Base-by-base conservation (phyloP, 2,329 filamentous ascomycete genomes). In the Pseudogymnoascus sp. region DNA sequence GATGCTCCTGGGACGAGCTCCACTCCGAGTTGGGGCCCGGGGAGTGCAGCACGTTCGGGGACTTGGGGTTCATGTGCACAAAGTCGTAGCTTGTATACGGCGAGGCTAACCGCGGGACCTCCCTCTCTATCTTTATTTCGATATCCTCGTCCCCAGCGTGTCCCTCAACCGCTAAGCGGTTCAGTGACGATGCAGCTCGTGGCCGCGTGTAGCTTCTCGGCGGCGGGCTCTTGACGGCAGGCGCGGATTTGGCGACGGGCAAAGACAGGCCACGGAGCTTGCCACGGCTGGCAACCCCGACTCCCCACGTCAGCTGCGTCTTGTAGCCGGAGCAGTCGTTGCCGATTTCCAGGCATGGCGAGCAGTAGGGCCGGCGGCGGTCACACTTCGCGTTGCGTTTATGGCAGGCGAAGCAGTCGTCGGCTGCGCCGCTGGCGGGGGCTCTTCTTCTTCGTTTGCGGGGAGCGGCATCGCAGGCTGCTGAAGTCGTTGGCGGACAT, bases 301-400 rank as follows among this genome's bases (percentile, higher is more conserved):
- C 91, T 44, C 92, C 92, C 93, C 93, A 97, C 56, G 93, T 97
- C 76, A 97, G 82, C 70, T 93, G 93, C 15, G 93, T 97, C 79
- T 96, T 96, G 81, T 97, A 97, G 65, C 93, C 93, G 29, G 91
- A 92, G 78, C 93, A 97, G 73, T 96, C 92, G 74, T 91, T 92
- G 68, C 92, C 93, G 67, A 91, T 83, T 70, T 96, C 91, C 67
- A 97, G 84, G 76, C 93, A 99, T 77, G 92, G 93, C 50, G 92
- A 92, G 78, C 95, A 97, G 77, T 97, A 97, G 7, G 93, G 93
- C 71, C 93, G 85, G 73, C 91, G 87, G 70, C 93, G 87, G 77
- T 97, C 93, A 79, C 93, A 99, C 76, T 91, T 90, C 67, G 88
- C 82, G 70, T 87, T 88, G 73, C 89, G 86, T 78, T 92, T 95